Conservation (phyloP, 768 basidiomycete species). For the Panaeolus cyanescens region DNA sequence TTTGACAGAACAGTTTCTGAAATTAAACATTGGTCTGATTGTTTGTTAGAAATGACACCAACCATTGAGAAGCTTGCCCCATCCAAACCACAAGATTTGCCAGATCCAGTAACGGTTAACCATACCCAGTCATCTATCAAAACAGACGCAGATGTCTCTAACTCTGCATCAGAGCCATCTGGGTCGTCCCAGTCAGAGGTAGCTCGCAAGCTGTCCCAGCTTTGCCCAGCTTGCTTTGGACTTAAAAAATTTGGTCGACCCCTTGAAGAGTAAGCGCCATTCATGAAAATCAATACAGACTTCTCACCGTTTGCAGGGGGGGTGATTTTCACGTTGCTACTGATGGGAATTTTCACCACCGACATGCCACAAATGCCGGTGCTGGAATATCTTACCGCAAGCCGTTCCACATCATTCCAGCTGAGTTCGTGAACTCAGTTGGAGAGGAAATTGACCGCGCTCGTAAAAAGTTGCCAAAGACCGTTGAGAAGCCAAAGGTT, state of each 20-base stretch:
- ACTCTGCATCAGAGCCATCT: not conserved
- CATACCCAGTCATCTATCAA: no score
- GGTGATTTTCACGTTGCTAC: slow-evolving; percentile 36
- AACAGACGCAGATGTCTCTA: not conserved
- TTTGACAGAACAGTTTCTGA: no score
- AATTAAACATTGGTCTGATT: no score
- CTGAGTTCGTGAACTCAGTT: slow-evolving; percentile 27
- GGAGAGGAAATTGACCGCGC: slow-evolving; percentile 22
- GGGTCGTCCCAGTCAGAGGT: no score
- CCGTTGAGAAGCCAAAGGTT: slow-evolving; percentile 5
- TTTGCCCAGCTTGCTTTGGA: slow-evolving; percentile 22
- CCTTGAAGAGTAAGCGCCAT: slow-evolving; percentile 17
- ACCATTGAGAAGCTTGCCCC: no score
- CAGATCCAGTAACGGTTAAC: no score
- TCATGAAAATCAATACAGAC: not conserved
- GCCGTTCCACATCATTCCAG: slow-evolving; percentile 12
- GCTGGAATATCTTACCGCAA: slow-evolving; percentile 7
- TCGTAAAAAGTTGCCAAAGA: slow-evolving; percentile 11
- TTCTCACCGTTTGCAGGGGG: slow-evolving; percentile 12
- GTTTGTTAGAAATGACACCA: no score
- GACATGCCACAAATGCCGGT: no score
- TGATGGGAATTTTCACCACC: slow-evolving; percentile 43
- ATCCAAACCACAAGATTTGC: no score
- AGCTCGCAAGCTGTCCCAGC: not conserved
- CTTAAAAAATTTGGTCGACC: slow-evolving; percentile 22